Evolutionary conservation across 2,329 filamentous ascomycete species (phyloP), one percentile per base, ranked within the genome.

Genomic region (Calonectria hawksworthii): DNA sequence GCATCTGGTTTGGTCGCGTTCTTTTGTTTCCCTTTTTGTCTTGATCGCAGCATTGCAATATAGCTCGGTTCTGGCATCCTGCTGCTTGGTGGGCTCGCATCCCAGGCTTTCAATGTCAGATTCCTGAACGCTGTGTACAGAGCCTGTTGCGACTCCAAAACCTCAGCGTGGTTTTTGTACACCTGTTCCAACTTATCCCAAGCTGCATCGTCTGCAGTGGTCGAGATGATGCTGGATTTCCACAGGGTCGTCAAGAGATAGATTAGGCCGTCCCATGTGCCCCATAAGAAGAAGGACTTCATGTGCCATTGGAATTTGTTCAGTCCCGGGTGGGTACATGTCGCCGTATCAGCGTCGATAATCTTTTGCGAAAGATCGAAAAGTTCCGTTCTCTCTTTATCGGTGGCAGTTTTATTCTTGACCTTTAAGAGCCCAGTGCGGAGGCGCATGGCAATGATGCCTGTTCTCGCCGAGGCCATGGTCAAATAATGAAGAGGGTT

Each of bases 321-420:
- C 5, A 83, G 71, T 0, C 75, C 75, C 2, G 75, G 50, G 34
- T 83, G 77, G 2, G 75, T 71, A 66, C 82, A 81, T 10, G 81
- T 77, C 9, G 83, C 81, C 10, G 78, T 76, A 73, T 85, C 86
- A 75, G 80, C 86, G 77, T 80, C 83, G 68, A 80, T 72, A 47
- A 86, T 86, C 68, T 85, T 86, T 38, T 82, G 79, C 21, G 87
- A 82, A 11, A 87, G 74, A 23, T 79, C 71, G 59, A 83, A 80
- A 10, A 83, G 28, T 2, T 82, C 76, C 36, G 77, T 80, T 23
- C 75, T 72, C 54, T 82, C 79, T 10, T 26, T 54, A 13, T 78
- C 75, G 4, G 77, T 81, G 4, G 82, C 79, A 23, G 78, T 82
- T 32, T 81, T 74, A 64, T 81, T 78, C 75, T 69, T 77, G 26